Conservation (phyloP, 768 basidiomycete genomes). For the Leccinum fibrillosum region DNA sequence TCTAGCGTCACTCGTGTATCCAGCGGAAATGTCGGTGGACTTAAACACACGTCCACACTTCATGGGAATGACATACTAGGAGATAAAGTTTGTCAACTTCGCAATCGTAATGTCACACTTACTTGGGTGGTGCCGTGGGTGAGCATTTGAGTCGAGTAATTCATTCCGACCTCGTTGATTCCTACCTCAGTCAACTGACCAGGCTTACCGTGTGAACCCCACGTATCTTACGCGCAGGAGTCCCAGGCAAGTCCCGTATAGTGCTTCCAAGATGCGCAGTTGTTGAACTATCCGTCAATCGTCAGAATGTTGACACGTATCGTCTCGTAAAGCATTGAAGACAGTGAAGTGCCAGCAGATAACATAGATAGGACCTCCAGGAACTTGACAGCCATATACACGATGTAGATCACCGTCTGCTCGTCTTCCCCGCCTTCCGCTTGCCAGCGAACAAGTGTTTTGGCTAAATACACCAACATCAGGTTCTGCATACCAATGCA, state of each 20-base stretch:
- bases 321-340: conserved; percentile 2
- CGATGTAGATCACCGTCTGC: conserved; percentile 51
- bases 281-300: background rate
- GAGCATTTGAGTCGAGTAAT: background rate
- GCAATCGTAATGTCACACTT: background rate
- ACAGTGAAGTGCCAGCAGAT: conserved; percentile 4
- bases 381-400: background rate
- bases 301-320: background rate
- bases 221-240: background rate
- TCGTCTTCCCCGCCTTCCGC: conserved; percentile 80
- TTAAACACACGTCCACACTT: background rate
- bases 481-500: background rate
- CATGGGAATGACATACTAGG: background rate
- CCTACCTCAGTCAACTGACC: background rate
- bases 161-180: background rate
- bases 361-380: background rate
- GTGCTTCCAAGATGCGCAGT: background rate
- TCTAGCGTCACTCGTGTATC: background rate
- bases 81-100: background rate
- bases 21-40: background rate
- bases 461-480: conserved; percentile 47
- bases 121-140: background rate
- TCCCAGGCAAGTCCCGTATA: background rate
- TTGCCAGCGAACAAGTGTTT: conserved; percentile 87
- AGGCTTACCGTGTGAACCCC: background rate